Conservation (phyloP, 345 rosid genomes). For the Stellera chamaejasme region DNA sequence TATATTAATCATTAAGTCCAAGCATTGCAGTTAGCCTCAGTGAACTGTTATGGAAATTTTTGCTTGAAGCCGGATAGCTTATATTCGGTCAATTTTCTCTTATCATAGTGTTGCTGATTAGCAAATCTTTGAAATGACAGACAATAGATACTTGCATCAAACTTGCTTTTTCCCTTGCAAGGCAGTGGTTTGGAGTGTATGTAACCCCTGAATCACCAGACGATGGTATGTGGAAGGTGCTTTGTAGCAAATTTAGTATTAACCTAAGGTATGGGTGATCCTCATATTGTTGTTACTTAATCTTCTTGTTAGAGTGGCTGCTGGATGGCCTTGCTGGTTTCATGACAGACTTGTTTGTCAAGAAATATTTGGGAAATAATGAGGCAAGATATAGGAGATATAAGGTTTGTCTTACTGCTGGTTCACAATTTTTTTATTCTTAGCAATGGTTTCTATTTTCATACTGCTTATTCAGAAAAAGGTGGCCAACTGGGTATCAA, state of each 20-base stretch:
- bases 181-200: constrained; percentile 97
- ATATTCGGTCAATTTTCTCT: background rate
- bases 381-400: constrained; percentile 90
- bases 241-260: constrained; percentile 12
- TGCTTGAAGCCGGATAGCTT: too few relatives aligned
- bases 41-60: too few relatives aligned
- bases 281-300: constrained; percentile 12
- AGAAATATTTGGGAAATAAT: constrained; percentile 90
- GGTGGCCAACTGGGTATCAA: too few relatives aligned
- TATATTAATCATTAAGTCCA: too few relatives aligned
- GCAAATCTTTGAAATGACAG: constrained; percentile 38
- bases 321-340: constrained; percentile 96
- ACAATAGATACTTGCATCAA: constrained; percentile 80
- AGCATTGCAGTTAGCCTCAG: too few relatives aligned
- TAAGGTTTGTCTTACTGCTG: constrained; percentile 48
- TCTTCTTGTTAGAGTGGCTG: constrained; percentile 73
- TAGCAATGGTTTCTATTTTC: too few relatives aligned
- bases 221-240: constrained; percentile 60
- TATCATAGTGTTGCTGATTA: constrained; percentile 16
- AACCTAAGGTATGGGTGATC: background rate
- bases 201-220: constrained; percentile 68
- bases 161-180: constrained; percentile 87
- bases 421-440: too few relatives aligned
- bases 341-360: constrained; percentile 80
- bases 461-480: too few relatives aligned